Conservation (phyloP, 73 alveolate genomes). For the Paramecium octaurelia region DNA sequence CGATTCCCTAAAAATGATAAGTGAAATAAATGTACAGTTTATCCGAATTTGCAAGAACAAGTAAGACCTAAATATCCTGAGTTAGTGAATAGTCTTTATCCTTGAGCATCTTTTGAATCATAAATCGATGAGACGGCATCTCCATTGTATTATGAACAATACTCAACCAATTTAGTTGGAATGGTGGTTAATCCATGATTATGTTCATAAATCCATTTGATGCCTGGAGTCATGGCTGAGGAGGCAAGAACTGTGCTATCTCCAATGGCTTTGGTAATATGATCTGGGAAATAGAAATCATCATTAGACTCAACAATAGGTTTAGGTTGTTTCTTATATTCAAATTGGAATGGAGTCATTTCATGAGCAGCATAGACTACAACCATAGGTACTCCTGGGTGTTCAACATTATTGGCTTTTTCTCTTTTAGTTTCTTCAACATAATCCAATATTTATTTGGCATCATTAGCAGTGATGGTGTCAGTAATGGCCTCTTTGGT, state of each 20-base stretch:
- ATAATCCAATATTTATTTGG: not conserved
- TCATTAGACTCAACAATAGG: not conserved
- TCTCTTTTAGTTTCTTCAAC: constrained; percentile 33
- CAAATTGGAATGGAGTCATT: not conserved
- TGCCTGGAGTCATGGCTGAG: constrained; percentile 51
- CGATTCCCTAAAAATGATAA: not conserved
- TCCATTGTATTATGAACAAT: constrained; percentile 43
- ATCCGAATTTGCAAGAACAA: constrained; percentile 32
- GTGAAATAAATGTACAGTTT: not conserved
- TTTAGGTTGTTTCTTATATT: constrained; percentile 22
- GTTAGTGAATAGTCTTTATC: not conserved
- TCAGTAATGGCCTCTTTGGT: not conserved
- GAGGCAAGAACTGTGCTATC: constrained; percentile 55
- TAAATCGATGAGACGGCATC: constrained; percentile 23
- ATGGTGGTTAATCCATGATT: constrained; percentile 22
- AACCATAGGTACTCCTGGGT: constrained; percentile 63
- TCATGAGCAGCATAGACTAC: constrained; percentile 46
- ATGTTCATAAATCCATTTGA: constrained; percentile 54
- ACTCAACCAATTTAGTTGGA: constrained; percentile 59
- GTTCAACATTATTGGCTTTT: constrained; percentile 37
- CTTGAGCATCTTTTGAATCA: constrained; percentile 34
- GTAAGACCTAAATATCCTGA: constrained; percentile 48
- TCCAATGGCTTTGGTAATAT: not conserved
- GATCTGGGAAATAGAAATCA: constrained; percentile 60
- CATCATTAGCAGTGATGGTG: not conserved